phyloP scores from a whole-genome alignment of 2,329 filamentous ascomycete genomes.

The Cercospora beticola region DNA sequence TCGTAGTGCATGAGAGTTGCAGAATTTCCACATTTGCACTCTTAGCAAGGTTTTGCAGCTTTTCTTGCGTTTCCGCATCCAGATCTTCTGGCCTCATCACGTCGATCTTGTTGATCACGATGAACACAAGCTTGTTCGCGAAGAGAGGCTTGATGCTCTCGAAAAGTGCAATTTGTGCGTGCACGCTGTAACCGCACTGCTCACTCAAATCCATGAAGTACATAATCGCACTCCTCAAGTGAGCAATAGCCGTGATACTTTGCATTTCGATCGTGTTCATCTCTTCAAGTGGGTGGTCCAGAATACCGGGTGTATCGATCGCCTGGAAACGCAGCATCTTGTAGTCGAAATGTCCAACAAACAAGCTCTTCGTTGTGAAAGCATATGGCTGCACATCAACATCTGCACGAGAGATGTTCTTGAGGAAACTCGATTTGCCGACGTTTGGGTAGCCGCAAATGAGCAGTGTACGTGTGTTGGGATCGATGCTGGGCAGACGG shows the following conservation, averaged over 20 bases:
- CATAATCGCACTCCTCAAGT: conserved; percentile 88
- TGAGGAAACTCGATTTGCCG: conserved; percentile 94
- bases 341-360: conserved; percentile 97
- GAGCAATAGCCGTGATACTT: conserved; percentile 94
- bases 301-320: conserved; percentile 96
- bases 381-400: conserved; percentile 97
- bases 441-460: conserved; percentile 98
- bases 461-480: conserved; percentile 90
- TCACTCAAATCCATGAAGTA: conserved; percentile 99
- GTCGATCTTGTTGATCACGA: conserved; percentile 98
- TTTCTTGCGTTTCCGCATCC: conserved; percentile 71
- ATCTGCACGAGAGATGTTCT: conserved; percentile 88
- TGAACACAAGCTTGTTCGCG: conserved; percentile 93
- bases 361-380: conserved; percentile 96
- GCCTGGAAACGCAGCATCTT: conserved; percentile 89
- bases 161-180: conserved; percentile 91
- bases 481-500: conserved; percentile 96
- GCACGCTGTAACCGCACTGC: conserved; percentile 92
- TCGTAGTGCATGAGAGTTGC: conserved; percentile 90
- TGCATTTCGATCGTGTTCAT: conserved; percentile 99
- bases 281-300: conserved; percentile 95
- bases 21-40: conserved; percentile 88
- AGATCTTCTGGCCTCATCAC: conserved; percentile 84
- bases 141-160: conserved; percentile 96
- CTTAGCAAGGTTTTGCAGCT: conserved; percentile 78